Conservation (phyloP, 768 basidiomycete species). For the Leccinum uliginosum region DNA sequence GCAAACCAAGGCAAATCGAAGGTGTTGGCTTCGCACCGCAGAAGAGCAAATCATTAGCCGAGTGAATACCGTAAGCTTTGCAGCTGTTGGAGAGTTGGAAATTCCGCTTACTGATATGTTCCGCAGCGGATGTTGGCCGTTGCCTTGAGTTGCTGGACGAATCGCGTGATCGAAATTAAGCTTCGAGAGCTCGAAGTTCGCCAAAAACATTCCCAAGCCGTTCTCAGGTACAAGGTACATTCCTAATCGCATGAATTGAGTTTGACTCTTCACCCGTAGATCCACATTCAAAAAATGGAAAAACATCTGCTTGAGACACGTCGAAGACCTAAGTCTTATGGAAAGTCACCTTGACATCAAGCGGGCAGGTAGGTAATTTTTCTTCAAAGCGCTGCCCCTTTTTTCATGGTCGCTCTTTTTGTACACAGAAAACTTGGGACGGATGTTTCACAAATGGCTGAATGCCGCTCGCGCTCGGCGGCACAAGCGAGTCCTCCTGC, state of each 20-base stretch:
- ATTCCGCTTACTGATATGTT: slow-evolving; percentile 2
- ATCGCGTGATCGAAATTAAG: slow-evolving; percentile 69
- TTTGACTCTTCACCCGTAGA: slow-evolving; percentile 33
- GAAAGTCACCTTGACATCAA: slow-evolving; percentile 80
- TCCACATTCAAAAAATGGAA: slow-evolving; percentile 69
- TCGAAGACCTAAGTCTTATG: slow-evolving; percentile 73
- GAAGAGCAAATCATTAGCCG: slow-evolving; percentile 40
- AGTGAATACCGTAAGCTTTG: slow-evolving; percentile 36
- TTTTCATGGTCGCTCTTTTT: neutral
- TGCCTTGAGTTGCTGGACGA: slow-evolving; percentile 59
- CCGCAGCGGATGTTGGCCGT: slow-evolving; percentile 49
- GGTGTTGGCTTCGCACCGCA: slow-evolving; percentile 38
- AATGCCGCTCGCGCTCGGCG: slow-evolving; percentile 53
- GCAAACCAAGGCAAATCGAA: slow-evolving; percentile 36
- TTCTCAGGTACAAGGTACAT: slow-evolving; percentile 33
- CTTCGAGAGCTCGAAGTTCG: slow-evolving; percentile 63
- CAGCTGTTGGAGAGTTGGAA: neutral
- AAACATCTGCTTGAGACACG: slow-evolving; percentile 52
- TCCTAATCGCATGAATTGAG: slow-evolving; percentile 10
- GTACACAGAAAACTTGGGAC: slow-evolving; percentile 56
- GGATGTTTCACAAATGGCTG: slow-evolving; percentile 70
- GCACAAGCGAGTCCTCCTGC: slow-evolving; percentile 56
- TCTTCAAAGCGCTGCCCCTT: neutral
- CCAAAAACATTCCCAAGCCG: slow-evolving; percentile 39
- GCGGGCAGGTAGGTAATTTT: slow-evolving; percentile 54